Conservation (phyloP, 2,329 filamentous ascomycete species). For the Parafenestella ontariensis region DNA sequence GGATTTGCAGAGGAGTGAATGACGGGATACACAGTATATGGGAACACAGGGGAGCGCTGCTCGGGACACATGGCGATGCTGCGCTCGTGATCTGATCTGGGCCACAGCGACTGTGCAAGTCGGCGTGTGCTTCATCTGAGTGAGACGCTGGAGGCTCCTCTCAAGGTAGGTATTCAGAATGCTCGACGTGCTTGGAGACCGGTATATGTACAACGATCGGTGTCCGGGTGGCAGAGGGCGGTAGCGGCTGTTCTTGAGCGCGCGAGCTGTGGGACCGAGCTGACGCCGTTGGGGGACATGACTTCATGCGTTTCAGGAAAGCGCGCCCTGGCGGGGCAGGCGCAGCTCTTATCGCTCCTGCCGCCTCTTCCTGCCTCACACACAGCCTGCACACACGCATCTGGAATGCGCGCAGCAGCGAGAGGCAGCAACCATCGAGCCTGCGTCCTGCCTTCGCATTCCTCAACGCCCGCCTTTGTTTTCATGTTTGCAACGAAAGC, state of each 20-base stretch:
- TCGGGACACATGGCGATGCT: background rate
- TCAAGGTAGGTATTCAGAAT: background rate
- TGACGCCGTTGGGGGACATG: constrained; percentile 11
- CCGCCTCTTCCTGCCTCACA: background rate
- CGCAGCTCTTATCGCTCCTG: constrained; percentile 16
- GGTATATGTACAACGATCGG: background rate
- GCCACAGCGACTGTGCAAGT: no score
- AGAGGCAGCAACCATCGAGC: background rate
- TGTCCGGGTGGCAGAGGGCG: background rate
- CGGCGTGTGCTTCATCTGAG: background rate
- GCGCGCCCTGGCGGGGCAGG: constrained; percentile 16
- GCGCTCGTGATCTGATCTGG: background rate
- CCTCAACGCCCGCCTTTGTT: no score
- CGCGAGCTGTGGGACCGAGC: constrained; percentile 7
- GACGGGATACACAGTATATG: background rate
- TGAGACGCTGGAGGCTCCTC: background rate
- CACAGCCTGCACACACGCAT: background rate
- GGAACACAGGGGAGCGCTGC: background rate
- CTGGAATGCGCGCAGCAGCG: background rate
- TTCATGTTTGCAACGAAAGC: constrained; percentile 13
- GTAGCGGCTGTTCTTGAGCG: background rate
- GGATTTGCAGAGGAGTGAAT: no score
- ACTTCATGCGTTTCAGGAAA: constrained; percentile 31
- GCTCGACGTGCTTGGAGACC: no score
- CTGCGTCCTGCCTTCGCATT: no score